These are phyloP conservation scores for Paspalum notatum DNA, from an alignment of 176 grass and related monocot species.

Conservation along the genomic window DNA sequence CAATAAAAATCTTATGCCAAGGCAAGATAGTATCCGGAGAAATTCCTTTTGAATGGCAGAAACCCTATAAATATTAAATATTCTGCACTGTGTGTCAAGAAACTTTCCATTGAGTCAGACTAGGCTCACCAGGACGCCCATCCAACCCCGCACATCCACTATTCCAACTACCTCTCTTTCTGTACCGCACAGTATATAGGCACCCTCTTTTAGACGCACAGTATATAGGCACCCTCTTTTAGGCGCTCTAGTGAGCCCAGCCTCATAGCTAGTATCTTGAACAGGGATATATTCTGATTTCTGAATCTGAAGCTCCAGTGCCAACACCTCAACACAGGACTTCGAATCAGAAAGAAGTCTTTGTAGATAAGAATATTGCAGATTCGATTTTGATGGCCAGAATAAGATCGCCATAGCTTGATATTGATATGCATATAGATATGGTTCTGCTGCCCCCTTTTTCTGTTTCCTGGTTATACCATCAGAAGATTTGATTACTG, in stretches of 20 bases:
- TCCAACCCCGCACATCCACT: no score
- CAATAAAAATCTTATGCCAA: neutral
- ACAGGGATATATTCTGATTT: slow-evolving; percentile 47
- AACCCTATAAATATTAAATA: neutral
- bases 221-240: no score
- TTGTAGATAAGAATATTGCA: slow-evolving; percentile 1
- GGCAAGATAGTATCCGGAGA: neutral
- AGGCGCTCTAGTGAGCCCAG: no score
- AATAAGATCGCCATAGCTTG: neutral
- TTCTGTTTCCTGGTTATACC: slow-evolving; percentile 6
- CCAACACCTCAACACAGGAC: neutral
- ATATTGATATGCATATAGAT: neutral
- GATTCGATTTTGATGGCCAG: neutral
- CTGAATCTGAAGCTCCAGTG: slow-evolving; percentile 10
- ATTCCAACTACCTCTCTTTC: no score
- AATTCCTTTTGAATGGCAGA: neutral
- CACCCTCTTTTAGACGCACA: no score
- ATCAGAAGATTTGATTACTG: neutral
- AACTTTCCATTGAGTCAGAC: neutral
- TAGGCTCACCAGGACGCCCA: no score
- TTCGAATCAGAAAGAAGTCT: neutral
- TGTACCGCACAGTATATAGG: no score
- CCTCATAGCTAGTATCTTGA: slow-evolving; percentile 1
- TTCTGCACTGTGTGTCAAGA: slow-evolving; percentile 5
- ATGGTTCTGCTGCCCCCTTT: neutral